Conservation (phyloP, 345 rosid species). For the Rhodomyrtus tomentosa region DNA sequence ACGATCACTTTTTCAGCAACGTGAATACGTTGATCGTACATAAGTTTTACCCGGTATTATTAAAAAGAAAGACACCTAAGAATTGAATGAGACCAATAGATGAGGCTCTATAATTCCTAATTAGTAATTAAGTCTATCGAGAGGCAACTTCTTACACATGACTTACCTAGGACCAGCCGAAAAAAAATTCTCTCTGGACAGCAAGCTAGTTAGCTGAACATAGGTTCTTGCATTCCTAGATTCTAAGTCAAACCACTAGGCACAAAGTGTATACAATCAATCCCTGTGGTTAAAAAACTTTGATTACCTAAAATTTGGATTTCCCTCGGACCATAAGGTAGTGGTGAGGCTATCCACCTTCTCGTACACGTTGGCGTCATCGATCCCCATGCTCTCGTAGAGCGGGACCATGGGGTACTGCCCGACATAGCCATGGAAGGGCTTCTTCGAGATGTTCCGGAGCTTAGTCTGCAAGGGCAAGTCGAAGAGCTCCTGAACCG, state of each 20-base stretch:
- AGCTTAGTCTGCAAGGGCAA: constrained; percentile 42
- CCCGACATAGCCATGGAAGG: constrained; percentile 46
- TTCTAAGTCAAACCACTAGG: neutral
- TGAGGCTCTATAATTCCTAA: too few relatives aligned
- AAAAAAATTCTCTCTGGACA: too few relatives aligned
- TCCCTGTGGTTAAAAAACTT: neutral
- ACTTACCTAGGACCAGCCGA: neutral
- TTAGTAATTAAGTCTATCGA: too few relatives aligned
- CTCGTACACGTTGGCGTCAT: constrained; percentile 17
- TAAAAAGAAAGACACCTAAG: too few relatives aligned
- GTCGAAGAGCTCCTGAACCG: constrained; percentile 39
- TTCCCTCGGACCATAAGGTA: constrained; percentile 43
- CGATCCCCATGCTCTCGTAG: constrained; percentile 58
- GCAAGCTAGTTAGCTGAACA: too few relatives aligned
- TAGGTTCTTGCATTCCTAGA: too few relatives aligned
- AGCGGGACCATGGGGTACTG: constrained; percentile 43
- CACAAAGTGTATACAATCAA: neutral
- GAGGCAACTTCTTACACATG: neutral
- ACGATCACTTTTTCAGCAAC: too few relatives aligned
- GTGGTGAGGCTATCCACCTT: constrained; percentile 22
- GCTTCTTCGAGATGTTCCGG: constrained; percentile 33
- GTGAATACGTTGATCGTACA: too few relatives aligned
- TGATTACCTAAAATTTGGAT: constrained; percentile 35
- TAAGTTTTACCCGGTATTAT: too few relatives aligned
- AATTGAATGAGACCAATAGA: too few relatives aligned